Evolutionary conservation across 805 yeast genomes (phyloP).

Genomic region (Cyberlindnera euphorbiae): DNA sequence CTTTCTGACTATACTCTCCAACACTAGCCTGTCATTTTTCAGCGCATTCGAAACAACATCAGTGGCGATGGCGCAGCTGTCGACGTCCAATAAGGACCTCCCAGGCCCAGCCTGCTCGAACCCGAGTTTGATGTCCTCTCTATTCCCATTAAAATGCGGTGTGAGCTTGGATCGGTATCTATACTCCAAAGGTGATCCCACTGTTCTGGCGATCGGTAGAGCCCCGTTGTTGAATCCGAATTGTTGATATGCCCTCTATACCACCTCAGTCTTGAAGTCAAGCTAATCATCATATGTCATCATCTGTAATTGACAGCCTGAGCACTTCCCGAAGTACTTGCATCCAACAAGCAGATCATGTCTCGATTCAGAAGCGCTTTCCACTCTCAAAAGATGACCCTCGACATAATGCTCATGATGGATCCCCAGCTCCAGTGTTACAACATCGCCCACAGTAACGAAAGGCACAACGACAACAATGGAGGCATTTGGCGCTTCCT

Average conservation of each 20-base stretch:
- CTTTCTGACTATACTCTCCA: constrained; percentile 36
- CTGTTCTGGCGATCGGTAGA: constrained; percentile 57
- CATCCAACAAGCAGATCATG: constrained; percentile 54
- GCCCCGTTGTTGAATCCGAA: constrained; percentile 51
- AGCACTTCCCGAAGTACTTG: constrained; percentile 79
- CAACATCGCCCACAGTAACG: constrained; percentile 78
- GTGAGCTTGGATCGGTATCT: constrained; percentile 87
- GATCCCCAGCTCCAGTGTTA: constrained; percentile 61
- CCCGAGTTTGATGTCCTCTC: constrained; percentile 55
- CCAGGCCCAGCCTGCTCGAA: constrained; percentile 60
- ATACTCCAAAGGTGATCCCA: constrained; percentile 70
- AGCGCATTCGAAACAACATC: constrained; percentile 69
- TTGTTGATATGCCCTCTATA: constrained; percentile 72
- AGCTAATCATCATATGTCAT: constrained; percentile 69
- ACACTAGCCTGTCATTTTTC: constrained; percentile 53
- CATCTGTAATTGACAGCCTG: constrained; percentile 92
- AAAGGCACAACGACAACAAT: constrained; percentile 79
- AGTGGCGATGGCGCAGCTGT: constrained; percentile 87
- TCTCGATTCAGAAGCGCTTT: constrained; percentile 38
- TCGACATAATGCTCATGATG: constrained; percentile 70
- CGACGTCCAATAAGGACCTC: constrained; percentile 65
- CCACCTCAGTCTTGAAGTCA: constrained; percentile 60
- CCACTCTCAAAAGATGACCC: constrained; percentile 58
- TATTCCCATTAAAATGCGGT: constrained; percentile 86
- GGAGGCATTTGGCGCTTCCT: constrained; percentile 31